These are phyloP conservation scores for Peronosclerospora sorghi DNA, from an alignment of 352 stramenopile genomes.

Conservation along the genomic window DNA sequence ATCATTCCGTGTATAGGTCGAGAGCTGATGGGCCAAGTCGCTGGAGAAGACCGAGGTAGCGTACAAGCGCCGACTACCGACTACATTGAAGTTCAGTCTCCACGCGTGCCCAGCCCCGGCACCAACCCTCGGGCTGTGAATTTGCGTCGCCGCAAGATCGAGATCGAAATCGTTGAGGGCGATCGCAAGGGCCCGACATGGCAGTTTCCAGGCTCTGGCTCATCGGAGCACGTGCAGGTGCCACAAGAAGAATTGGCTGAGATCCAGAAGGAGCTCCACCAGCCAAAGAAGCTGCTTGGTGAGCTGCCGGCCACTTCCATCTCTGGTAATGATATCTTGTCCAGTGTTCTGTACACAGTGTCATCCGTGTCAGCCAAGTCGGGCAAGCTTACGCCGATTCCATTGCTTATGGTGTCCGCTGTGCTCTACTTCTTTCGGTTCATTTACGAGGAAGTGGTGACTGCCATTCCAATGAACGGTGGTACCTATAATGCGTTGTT, in stretches of 20 bases:
- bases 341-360: slow-evolving; percentile 66
- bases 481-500: slow-evolving; percentile 85
- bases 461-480: slow-evolving; percentile 82
- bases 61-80: slow-evolving; percentile 8
- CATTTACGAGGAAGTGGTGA: slow-evolving; percentile 85
- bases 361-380: slow-evolving; percentile 30
- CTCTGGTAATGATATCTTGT: slow-evolving; percentile 85
- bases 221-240: slow-evolving; percentile 22
- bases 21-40: slow-evolving; percentile 8
- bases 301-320: slow-evolving; percentile 76
- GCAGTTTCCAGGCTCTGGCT: slow-evolving; percentile 32
- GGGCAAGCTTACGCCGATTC: slow-evolving; percentile 70
- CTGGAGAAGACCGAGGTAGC: slow-evolving; percentile 9
- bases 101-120: slow-evolving; percentile 11
- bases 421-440: slow-evolving; percentile 53
- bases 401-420: slow-evolving; percentile 54
- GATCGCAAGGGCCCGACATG: slow-evolving; percentile 19
- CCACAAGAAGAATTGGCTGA: slow-evolving; percentile 22
- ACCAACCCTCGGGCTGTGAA: slow-evolving; percentile 13
- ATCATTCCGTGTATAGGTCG: background rate
- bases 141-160: slow-evolving; percentile 30
- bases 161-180: slow-evolving; percentile 34
- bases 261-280: slow-evolving; percentile 22
- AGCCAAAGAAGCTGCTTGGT: slow-evolving; percentile 28
- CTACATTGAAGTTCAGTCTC: slow-evolving; percentile 19